These are phyloP conservation scores for Umbelopsis vinacea DNA, from an alignment of 192 early-diverging fungal species.

Conservation along the genomic window DNA sequence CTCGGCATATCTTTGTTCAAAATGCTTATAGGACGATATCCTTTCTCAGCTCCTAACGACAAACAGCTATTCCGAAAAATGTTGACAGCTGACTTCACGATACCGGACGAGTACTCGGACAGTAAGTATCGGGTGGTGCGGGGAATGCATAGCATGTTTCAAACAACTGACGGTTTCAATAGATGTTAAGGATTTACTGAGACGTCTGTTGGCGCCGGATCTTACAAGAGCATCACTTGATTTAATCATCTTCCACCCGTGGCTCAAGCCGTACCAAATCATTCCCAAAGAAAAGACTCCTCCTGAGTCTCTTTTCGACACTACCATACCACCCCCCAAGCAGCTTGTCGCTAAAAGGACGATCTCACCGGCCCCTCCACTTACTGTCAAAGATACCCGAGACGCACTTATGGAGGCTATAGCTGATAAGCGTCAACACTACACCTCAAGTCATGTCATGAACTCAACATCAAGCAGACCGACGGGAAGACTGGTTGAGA, in stretches of 20 bases:
- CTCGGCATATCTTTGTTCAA: constrained; percentile 88
- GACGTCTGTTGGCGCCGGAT: constrained; percentile 40
- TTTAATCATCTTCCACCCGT: constrained; percentile 41
- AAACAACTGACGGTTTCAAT: neutral
- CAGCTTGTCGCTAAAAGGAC: constrained; percentile 27
- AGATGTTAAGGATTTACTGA: constrained; percentile 43
- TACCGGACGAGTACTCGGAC: constrained; percentile 30
- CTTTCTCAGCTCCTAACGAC: constrained; percentile 47
- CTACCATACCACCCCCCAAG: constrained; percentile 1
- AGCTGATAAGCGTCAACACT: neutral
- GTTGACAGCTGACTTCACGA: constrained; percentile 29
- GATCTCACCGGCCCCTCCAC: neutral
- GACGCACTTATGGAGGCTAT: constrained; percentile 13
- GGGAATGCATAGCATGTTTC: neutral
- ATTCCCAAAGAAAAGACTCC: neutral
- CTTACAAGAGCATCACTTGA: constrained; percentile 39
- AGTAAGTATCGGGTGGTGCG: constrained; percentile 21
- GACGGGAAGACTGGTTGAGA: neutral
- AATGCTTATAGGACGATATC: constrained; percentile 58
- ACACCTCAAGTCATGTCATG: no score
- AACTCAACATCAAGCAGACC: neutral
- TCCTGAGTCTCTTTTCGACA: neutral
- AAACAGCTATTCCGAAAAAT: constrained; percentile 39
- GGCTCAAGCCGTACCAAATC: constrained; percentile 37
- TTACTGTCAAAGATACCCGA: neutral